These are phyloP conservation scores for Choiromyces venosus DNA, from an alignment of 495 filamentous ascomycete genomes.

Conservation along the genomic window DNA sequence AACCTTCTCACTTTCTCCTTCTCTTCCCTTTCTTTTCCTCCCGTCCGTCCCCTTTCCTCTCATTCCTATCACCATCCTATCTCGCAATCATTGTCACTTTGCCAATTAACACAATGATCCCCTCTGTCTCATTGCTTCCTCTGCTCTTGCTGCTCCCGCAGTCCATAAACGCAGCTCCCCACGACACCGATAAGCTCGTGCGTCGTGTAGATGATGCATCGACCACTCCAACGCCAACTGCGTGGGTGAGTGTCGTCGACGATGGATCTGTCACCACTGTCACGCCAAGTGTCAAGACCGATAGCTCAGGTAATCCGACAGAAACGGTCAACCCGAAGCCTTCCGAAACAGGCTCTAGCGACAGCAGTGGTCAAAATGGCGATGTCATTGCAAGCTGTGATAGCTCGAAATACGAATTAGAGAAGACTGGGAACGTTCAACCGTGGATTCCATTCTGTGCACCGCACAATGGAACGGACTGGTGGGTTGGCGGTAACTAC, in stretches of 20 bases:
- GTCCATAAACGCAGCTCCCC: constrained; percentile 12
- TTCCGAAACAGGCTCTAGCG: constrained; percentile 11
- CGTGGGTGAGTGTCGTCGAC: constrained; percentile 20
- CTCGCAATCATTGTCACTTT: background rate
- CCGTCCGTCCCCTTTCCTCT: background rate
- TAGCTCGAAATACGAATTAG: constrained; percentile 25
- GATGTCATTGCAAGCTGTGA: constrained; percentile 24
- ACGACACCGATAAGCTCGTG: constrained; percentile 1
- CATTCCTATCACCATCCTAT: background rate
- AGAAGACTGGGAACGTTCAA: constrained; percentile 14
- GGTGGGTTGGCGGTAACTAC: constrained; percentile 32
- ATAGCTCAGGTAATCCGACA: constrained; percentile 16
- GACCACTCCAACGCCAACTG: constrained; percentile 13
- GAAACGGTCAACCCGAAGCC: constrained; percentile 18
- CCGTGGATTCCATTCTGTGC: constrained; percentile 35
- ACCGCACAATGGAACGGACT: constrained; percentile 23
- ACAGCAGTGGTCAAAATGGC: background rate
- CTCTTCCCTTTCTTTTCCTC: background rate
- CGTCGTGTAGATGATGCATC: constrained; percentile 15
- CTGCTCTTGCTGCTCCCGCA: constrained; percentile 14
- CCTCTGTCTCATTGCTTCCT: constrained; percentile 12
- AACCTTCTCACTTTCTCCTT: background rate
- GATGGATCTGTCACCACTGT: constrained; percentile 24
- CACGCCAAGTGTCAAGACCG: constrained; percentile 22
- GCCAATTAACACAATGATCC: constrained; percentile 16